Percentiles rank a stretch among this genome's conserved stretches.
Evolutionary conservation across 768 basidiomycete genomes (phyloP).

Genomic region (Infundibulicybe gibba): DNA sequence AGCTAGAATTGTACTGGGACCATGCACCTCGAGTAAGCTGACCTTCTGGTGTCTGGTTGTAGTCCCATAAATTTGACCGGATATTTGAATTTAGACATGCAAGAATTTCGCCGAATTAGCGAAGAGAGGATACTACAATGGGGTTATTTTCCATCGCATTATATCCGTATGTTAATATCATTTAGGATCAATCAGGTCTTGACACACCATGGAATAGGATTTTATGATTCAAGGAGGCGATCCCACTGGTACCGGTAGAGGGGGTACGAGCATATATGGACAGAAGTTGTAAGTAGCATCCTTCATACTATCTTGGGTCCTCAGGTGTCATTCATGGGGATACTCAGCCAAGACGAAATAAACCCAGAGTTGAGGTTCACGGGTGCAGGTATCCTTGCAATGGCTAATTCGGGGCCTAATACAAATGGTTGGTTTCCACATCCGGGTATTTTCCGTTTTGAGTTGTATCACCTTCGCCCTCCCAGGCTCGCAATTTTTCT

Average conservation of each 20-base stretch:
- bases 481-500: slow-evolving; percentile 92
- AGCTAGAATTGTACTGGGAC: slow-evolving; percentile 89
- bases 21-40: slow-evolving; percentile 74
- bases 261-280: slow-evolving; percentile 86
- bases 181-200: background rate
- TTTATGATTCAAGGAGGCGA: slow-evolving; percentile 98
- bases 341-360: slow-evolving; percentile 79
- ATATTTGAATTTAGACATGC: slow-evolving; percentile 63
- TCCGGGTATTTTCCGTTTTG: slow-evolving; percentile 46
- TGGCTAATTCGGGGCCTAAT: slow-evolving; percentile 97
- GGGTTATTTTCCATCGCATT: slow-evolving; percentile 87
- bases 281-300: slow-evolving; percentile 70
- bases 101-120: slow-evolving; percentile 92
- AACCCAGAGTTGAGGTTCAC: slow-evolving; percentile 90
- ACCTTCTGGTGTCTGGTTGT: slow-evolving; percentile 6
- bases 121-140: slow-evolving; percentile 92
- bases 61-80: slow-evolving; percentile 13
- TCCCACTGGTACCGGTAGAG: slow-evolving; percentile 93
- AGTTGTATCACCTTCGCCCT: slow-evolving; percentile 13
- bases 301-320: background rate
- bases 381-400: slow-evolving; percentile 92
- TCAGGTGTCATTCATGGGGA: slow-evolving; percentile 1
- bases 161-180: slow-evolving; percentile 55
- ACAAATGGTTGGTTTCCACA: slow-evolving; percentile 66
- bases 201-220: slow-evolving; percentile 48